A percentile compares a stretch with the other conserved stretches of the same genome.
Conservation (phyloP, 192 early-diverging fungal species). For the Rhizophagus prolifer region DNA sequence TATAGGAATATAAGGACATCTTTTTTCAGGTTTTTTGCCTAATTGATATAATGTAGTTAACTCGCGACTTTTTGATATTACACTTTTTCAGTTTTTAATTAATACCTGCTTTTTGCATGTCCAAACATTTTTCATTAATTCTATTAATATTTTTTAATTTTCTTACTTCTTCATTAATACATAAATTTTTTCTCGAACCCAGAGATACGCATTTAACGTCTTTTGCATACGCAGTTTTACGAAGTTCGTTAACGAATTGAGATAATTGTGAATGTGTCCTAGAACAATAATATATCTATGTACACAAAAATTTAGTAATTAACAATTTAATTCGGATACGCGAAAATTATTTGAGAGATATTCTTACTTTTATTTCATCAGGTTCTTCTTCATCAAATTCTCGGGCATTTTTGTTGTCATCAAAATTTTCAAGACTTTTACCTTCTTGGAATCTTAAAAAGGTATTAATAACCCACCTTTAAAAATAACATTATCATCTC, state of each 20-base stretch:
- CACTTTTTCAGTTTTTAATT: slow-evolving; percentile 27
- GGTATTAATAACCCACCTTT: not conserved
- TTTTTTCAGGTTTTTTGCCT: slow-evolving; percentile 32
- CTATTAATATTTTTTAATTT: slow-evolving; percentile 44
- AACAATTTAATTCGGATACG: not conserved
- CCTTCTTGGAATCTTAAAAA: slow-evolving; percentile 10
- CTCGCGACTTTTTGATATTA: slow-evolving; percentile 2
- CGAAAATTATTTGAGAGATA: not conserved
- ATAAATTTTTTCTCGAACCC: slow-evolving; percentile 80
- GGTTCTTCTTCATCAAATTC: slow-evolving; percentile 39
- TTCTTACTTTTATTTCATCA: slow-evolving; percentile 49
- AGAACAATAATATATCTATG: slow-evolving; percentile 65
- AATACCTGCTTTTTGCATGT: slow-evolving; percentile 68
- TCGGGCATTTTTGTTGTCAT: not conserved
- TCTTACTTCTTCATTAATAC: slow-evolving; percentile 72
- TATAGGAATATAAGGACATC: slow-evolving; percentile 52
- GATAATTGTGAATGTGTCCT: slow-evolving; percentile 89
- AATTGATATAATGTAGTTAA: slow-evolving; percentile 6
- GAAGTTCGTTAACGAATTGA: slow-evolving; percentile 84
- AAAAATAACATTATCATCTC: too few relatives aligned
- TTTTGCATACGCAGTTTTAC: slow-evolving; percentile 72
- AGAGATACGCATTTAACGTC: slow-evolving; percentile 64
- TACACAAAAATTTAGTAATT: not conserved
- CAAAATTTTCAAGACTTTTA: slow-evolving; percentile 8
- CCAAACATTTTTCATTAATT: slow-evolving; percentile 85